These are phyloP conservation scores for Nannochloropsis salina DNA, from an alignment of 108 stramenopile species.

Conservation along the genomic window DNA sequence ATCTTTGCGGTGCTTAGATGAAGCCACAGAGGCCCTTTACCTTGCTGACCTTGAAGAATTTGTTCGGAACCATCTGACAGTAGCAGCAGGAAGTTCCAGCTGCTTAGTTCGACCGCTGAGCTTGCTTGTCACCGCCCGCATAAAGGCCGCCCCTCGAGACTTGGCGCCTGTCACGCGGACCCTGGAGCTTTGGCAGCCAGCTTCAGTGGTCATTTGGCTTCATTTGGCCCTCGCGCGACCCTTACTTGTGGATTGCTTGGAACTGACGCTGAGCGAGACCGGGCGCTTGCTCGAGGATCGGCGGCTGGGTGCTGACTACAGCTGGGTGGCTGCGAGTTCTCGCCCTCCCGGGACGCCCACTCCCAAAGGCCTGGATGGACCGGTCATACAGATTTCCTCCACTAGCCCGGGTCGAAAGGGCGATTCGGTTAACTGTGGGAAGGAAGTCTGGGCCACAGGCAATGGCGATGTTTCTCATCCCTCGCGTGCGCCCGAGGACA, in stretches of 20 bases:
- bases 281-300: neutral
- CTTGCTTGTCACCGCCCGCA: neutral
- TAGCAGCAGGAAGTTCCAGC: neutral
- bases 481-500: too few species aligned
- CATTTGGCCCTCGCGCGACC: neutral
- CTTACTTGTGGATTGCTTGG: neutral
- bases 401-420: too few species aligned
- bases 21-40: neutral
- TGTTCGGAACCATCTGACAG: neutral
- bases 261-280: neutral
- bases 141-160: neutral
- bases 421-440: too few species aligned
- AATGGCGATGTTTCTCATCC: too few species aligned
- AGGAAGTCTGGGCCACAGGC: too few species aligned
- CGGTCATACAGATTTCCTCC: too few species aligned
- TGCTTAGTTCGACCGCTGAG: neutral
- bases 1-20: constrained; percentile 8
- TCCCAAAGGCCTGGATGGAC: too few species aligned
- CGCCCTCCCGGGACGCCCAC: neutral
- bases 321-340: neutral
- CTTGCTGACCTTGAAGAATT: neutral
- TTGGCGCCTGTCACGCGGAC: neutral
- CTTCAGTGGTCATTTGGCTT: neutral
- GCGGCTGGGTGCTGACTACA: neutral
- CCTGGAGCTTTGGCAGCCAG: neutral